These are phyloP conservation scores for Voacanga thouarsii DNA, from an alignment of 257 asterid species.

Conservation along the genomic window DNA sequence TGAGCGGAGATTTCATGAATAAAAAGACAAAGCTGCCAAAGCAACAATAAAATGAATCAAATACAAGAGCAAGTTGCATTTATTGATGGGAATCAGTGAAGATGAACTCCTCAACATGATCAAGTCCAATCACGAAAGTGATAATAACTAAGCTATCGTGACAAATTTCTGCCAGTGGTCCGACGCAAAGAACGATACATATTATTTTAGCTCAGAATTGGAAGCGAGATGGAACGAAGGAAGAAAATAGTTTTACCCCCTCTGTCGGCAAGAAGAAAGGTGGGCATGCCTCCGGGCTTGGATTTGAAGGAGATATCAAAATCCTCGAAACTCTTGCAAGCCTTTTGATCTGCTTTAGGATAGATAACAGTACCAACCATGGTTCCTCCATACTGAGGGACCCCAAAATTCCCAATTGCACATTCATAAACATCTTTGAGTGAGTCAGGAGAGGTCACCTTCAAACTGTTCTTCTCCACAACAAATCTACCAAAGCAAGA, in stretches of 20 bases:
- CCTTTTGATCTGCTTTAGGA: slow-evolving; percentile 81
- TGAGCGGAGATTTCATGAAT: not conserved
- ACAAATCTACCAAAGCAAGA: slow-evolving; percentile 76
- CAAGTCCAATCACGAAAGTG: not conserved
- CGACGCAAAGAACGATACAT: not conserved
- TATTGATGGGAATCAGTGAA: not conserved
- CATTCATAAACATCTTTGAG: slow-evolving; percentile 69
- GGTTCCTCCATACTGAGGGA: slow-evolving; percentile 93
- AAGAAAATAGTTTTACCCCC: slow-evolving; percentile 55
- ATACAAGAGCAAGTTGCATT: not conserved
- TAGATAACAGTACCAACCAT: slow-evolving; percentile 69
- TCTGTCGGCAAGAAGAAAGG: slow-evolving; percentile 82
- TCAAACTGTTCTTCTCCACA: slow-evolving; percentile 93
- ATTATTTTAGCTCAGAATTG: not conserved
- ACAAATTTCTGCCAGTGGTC: not conserved
- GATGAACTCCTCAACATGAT: not conserved
- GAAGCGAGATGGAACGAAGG: no score
- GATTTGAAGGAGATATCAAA: slow-evolving; percentile 47
- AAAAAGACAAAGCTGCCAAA: no score
- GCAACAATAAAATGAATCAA: not conserved
- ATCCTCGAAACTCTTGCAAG: slow-evolving; percentile 53
- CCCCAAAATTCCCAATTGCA: slow-evolving; percentile 97
- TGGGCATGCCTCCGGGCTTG: slow-evolving; percentile 81
- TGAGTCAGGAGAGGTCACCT: slow-evolving; percentile 71
- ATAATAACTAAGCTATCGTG: not conserved